Conservation (phyloP, 768 basidiomycete genomes). For the Jaapia argillacea region DNA sequence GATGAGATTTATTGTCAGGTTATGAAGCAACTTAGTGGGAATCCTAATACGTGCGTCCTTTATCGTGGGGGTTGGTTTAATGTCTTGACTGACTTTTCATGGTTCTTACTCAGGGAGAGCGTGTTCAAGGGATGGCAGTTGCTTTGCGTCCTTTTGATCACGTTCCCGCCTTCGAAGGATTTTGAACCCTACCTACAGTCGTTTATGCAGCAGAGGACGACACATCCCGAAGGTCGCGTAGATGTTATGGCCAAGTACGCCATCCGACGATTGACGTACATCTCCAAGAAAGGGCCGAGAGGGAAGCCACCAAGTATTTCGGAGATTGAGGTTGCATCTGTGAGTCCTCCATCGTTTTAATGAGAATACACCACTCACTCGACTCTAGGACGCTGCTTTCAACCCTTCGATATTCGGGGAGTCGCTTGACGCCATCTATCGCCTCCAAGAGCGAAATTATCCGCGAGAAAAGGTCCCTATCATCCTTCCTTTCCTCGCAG, state of each 20-base stretch:
- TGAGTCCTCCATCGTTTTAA: conserved; percentile 22
- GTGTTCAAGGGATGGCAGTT: conserved; percentile 90
- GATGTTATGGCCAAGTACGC: conserved; percentile 91
- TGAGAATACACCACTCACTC: background rate
- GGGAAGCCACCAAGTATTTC: conserved; percentile 73
- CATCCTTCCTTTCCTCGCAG: conserved; percentile 87
- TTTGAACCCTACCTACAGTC: conserved; percentile 76
- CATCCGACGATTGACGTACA: conserved; percentile 60
- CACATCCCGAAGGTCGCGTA: conserved; percentile 63
- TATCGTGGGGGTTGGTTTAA: too few species aligned
- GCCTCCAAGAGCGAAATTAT: conserved; percentile 80
- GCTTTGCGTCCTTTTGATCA: conserved; percentile 80
- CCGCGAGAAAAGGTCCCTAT: conserved; percentile 81
- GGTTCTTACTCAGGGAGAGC: conserved; percentile 48
- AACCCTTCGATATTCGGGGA: conserved; percentile 93
- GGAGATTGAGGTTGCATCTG: conserved; percentile 90
- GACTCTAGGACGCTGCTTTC: conserved; percentile 75
- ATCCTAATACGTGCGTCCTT: conserved; percentile 73
- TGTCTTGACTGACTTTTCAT: background rate
- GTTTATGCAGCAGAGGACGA: conserved; percentile 68
- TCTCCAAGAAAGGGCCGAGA: conserved; percentile 77
- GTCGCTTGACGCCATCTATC: conserved; percentile 74
- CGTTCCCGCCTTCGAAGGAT: conserved; percentile 90
- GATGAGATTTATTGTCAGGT: conserved; percentile 93
- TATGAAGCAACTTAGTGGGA: conserved; percentile 83